Percentiles rank a stretch among this genome's conserved stretches.
phyloP scores from a whole-genome alignment of 2,329 filamentous ascomycete genomes.

The Hymenoscyphus salicellus region DNA sequence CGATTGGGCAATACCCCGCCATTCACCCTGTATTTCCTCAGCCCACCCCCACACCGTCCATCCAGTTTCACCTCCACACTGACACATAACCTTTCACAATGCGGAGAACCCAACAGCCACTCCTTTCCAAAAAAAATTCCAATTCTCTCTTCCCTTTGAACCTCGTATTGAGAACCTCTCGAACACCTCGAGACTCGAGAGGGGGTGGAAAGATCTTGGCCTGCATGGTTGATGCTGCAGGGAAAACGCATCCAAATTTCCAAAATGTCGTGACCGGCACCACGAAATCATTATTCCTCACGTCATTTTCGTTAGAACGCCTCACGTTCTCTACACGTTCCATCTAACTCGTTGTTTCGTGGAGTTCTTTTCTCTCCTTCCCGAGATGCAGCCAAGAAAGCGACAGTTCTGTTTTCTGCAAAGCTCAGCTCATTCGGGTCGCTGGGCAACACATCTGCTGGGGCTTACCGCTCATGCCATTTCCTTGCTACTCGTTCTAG shows the following conservation, averaged over 20 bases:
- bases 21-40: background rate
- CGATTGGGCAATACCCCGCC: background rate
- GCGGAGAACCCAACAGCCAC: background rate
- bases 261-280: background rate
- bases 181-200: background rate
- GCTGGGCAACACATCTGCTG: background rate
- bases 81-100: background rate
- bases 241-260: conserved; percentile 1
- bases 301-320: background rate
- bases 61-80: background rate
- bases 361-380: background rate
- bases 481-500: background rate
- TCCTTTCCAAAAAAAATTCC: too few relatives aligned
- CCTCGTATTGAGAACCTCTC: background rate
- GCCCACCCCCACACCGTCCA: too few relatives aligned
- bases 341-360: background rate
- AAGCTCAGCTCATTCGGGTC: background rate
- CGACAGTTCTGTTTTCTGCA: background rate
- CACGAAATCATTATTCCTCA: background rate
- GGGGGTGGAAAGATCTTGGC: background rate
- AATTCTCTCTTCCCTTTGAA: background rate
- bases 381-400: background rate
- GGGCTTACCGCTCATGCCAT: background rate
- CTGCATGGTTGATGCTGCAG: background rate
- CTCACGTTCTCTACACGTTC: background rate